Evolutionary conservation across 2,329 filamentous ascomycete genomes (phyloP), one percentile per base, ranked within the genome.

Genomic region (Colletotrichum spaethianum): DNA sequence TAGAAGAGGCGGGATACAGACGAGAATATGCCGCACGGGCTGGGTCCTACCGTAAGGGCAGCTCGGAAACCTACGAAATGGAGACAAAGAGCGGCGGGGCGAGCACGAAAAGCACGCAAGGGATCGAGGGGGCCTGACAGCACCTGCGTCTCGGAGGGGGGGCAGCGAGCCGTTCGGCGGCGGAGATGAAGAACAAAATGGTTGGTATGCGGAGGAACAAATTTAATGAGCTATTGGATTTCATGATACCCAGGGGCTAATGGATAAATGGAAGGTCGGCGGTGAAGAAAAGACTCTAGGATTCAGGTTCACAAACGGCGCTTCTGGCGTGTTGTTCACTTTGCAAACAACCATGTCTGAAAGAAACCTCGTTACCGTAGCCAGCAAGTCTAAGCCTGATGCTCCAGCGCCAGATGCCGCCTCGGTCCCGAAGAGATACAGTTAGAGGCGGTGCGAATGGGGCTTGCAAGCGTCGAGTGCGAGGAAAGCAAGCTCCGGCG

Each of bases 81-180:
- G 59, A 46, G 28, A 36, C 52, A 5, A 33, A 23, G 23, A 63
- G 65, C 52, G 59, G 38, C 11, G 68, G 57, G 16, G 67, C 57
- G 18, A 72, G 65, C 36, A 44, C 50, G 16, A 69, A 59, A 33
- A 63, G 64, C 36, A 23, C 53, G n/a, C 36, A 42, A n/a, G 44
- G 23, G 2, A 14, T 40, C 20, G 64, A 68, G n/a, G 26, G 11
- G 12, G 26, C 42, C 28, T 57, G 46, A 70, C 3, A 36, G 5
- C 16, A 7, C 4, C 9, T 38, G 5, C 0, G 6, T 16, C n/a
- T 16, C 14, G 1, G 2, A 48, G 16, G 56, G 38, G 16, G 56
- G 38, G 18, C 9, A 5, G 33, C 36, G 20, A 55, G 46, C 23
- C 28, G 42, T 62, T 53, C 53, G 44, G 63, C 48, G n/a, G n/a